These are phyloP conservation scores for Coemansia sp. DNA, from an alignment of 371 early-diverging fungal genomes.

Conservation along the genomic window DNA sequence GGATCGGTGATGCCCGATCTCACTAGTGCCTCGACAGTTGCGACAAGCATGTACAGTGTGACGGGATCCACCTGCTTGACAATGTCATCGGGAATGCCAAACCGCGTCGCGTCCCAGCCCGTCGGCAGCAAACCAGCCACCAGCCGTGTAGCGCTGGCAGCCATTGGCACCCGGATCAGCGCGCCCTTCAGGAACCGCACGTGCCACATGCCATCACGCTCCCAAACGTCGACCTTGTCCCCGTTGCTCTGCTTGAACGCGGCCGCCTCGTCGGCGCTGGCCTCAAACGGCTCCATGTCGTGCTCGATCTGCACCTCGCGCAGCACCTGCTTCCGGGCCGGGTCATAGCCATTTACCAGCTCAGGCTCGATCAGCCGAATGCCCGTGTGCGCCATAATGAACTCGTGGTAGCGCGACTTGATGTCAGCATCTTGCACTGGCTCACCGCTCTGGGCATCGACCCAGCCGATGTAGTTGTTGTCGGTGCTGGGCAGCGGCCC, in stretches of 20 bases:
- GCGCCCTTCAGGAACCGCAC: constrained; percentile 88
- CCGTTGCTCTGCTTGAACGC: no score
- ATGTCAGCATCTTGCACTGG: constrained; percentile 55
- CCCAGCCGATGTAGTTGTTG: no score
- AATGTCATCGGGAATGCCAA: constrained; percentile 84
- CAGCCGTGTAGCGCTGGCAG: constrained; percentile 84
- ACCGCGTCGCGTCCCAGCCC: constrained; percentile 67
- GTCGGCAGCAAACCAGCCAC: constrained; percentile 95
- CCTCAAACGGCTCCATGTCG: no score
- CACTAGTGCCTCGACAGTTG: constrained; percentile 94
- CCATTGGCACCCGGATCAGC: constrained; percentile 87
- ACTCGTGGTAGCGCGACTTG: constrained; percentile 88
- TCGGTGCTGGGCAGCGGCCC: no score
- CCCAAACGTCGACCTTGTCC: no score
- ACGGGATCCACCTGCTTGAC: constrained; percentile 87
- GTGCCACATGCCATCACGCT: constrained; percentile 52
- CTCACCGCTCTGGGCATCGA: no score
- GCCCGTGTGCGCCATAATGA: constrained; percentile 79
- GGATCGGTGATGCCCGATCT: constrained; percentile 96
- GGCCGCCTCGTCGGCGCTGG: constrained; percentile 27
- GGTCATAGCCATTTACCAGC: no score
- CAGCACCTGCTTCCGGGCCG: no score
- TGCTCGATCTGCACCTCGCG: no score
- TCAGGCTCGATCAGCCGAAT: no score
- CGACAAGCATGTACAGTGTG: constrained; percentile 83